Percentiles rank a stretch among this genome's conserved stretches.
These are phyloP conservation scores for Cupressus sempervirens DNA, from an alignment of 75 land plant species.

Conservation along the genomic window DNA sequence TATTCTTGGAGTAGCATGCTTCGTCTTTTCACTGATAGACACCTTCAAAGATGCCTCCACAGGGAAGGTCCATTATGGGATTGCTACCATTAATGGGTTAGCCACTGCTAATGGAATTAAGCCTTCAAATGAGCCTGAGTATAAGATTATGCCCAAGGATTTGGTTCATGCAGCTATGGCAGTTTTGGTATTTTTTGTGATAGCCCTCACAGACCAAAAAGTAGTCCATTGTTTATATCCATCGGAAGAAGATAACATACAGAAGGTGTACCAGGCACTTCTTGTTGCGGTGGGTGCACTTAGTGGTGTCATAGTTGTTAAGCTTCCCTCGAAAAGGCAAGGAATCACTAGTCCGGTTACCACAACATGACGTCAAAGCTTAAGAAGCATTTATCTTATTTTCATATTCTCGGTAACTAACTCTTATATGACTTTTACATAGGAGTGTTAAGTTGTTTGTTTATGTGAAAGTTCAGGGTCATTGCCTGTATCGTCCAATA, in stretches of 20 bases:
- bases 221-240: neutral
- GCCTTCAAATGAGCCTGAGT: neutral
- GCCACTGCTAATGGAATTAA: neutral
- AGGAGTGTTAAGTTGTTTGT: no score
- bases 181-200: neutral
- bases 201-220: neutral
- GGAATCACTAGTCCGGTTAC: neutral
- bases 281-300: neutral
- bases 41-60: neutral
- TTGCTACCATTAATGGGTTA: neutral
- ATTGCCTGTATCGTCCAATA: no score
- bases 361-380: neutral
- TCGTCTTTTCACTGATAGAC: neutral
- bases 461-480: no score
- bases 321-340: neutral
- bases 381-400: no score
- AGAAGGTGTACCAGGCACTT: neutral
- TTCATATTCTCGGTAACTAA: no score
- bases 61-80: neutral
- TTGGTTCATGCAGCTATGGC: neutral
- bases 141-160: neutral
- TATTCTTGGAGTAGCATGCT: neutral
- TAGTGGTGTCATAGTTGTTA: neutral
- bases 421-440: no score
- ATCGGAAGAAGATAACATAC: neutral